phyloP scores from a whole-genome alignment of 306 rosid genomes.

The Gillenia trifoliata region DNA sequence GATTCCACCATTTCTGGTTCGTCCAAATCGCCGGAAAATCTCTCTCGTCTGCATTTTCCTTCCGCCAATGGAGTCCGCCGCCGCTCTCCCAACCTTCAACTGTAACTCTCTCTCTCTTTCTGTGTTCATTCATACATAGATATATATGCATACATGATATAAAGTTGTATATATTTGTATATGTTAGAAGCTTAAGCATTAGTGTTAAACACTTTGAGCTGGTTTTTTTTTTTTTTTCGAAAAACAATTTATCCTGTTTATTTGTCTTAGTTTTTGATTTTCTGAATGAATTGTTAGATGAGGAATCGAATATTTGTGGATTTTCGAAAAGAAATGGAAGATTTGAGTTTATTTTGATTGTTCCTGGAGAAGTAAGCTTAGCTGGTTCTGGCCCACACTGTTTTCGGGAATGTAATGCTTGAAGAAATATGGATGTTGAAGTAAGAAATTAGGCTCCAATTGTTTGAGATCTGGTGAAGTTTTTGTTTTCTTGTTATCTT shows the following conservation, averaged over 20 bases:
- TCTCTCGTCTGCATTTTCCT: conserved; percentile 9
- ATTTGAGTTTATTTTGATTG: not conserved
- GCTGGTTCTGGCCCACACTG: not conserved
- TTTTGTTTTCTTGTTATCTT: not conserved
- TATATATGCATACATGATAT: not conserved
- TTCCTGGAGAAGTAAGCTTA: not conserved
- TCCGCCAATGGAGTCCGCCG: conserved; percentile 66
- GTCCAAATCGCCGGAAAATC: not conserved
- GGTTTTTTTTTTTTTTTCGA: not conserved
- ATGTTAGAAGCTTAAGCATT: not conserved
- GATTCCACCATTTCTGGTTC: conserved; percentile 12
- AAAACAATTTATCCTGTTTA: not conserved
- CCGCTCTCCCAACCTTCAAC: conserved; percentile 61
- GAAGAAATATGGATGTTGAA: not conserved
- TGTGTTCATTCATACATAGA: not conserved
- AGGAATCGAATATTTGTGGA: not conserved
- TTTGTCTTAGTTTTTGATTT: conserved; percentile 1
- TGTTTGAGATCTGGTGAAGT: conserved; percentile 12
- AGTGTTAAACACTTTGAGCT: not conserved
- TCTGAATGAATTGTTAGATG: not conserved
- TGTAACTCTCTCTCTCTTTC: conserved; percentile 44
- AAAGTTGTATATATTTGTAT: not conserved
- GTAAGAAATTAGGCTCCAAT: not conserved
- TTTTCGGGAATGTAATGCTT: not conserved
- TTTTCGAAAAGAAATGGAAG: not conserved